Evolutionary conservation across 1,284 basidiomycete genomes (phyloP), one percentile per base, ranked within the genome.

Genomic region (Hemileia vastatrix): DNA sequence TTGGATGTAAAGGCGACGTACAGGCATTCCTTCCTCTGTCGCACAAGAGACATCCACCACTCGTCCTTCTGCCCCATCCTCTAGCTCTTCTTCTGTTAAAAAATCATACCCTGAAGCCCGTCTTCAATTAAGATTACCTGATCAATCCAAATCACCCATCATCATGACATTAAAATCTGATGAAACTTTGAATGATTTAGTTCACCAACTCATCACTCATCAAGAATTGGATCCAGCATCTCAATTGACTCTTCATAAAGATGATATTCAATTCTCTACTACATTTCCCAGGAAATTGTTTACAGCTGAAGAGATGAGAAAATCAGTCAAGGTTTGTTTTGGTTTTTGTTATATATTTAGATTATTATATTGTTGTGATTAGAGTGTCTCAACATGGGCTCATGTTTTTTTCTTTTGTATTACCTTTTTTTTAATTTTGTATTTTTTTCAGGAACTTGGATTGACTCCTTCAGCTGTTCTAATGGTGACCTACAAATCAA

Each of bases 251-350:
- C n/a, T n/a, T n/a, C n/a, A n/a, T n/a, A 49, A 36, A 5, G 6
- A 15, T 3, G 21, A 31, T 2, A 21, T 58, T 3, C 44, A 50
- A 15, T 58, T 58, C 47, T 58, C 57, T 1, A 58, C 57, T 43
- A 36, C 44, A 8, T 58, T 36, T 51, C 57, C 57, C 27, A 24
- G 57, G 11, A 58, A 58, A 19, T 13, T 49, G 19, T 58, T 58
- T 33, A 40, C 21, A 13, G 47, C 21, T 1, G 32, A 49, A 19
- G 57, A 58, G 4, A 58, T 58, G 57, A 15, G 8, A 2, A 58
- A 58, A 21, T 49, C 57, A 36, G 31, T 58, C 32, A 58, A 58
- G 47, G 57, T 58, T 11, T 8, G 57, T 51, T 43, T n/a, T 2
- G 9, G 48, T 2, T 27, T 51, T 19, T 13, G n/a, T 36, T 4